These are phyloP conservation scores for Globisporangium nodosum DNA, from an alignment of 352 stramenopile species.

Conservation along the genomic window DNA sequence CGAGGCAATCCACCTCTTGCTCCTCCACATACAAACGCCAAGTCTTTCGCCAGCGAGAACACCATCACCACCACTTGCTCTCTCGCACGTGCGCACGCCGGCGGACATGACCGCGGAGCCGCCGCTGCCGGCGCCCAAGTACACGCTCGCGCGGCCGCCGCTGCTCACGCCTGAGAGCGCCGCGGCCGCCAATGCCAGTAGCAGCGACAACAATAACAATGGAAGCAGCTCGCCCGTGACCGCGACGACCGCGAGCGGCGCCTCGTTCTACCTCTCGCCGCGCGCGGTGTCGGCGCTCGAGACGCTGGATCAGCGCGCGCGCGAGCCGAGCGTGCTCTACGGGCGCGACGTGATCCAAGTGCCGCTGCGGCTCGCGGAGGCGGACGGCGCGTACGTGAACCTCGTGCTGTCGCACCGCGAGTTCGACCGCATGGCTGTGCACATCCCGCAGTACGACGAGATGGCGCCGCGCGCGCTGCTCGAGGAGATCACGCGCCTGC, in stretches of 20 bases:
- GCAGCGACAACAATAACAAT: background rate
- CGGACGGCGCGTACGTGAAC: slow-evolving; percentile 51
- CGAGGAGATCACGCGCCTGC: slow-evolving; percentile 45
- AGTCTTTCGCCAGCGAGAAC: background rate
- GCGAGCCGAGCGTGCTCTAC: slow-evolving; percentile 43
- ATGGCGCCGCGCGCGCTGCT: slow-evolving; percentile 47
- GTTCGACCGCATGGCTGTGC: slow-evolving; percentile 71
- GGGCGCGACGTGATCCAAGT: slow-evolving; percentile 74
- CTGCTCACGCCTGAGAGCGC: slow-evolving; percentile 10
- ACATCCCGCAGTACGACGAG: slow-evolving; percentile 64
- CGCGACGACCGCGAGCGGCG: background rate
- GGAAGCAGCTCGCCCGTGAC: slow-evolving; percentile 10
- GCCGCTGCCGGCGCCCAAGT: slow-evolving; percentile 3
- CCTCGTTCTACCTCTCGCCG: slow-evolving; percentile 18
- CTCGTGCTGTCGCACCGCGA: slow-evolving; percentile 72
- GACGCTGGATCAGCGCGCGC: slow-evolving; percentile 14
- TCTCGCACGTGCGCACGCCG: slow-evolving; percentile 4
- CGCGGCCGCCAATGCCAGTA: background rate
- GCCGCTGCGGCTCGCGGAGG: slow-evolving; percentile 38
- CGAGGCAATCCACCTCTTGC: background rate
- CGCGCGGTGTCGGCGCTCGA: slow-evolving; percentile 25
- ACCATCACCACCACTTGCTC: background rate
- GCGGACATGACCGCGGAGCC: slow-evolving; percentile 2
- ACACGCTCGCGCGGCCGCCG: slow-evolving; percentile 11
- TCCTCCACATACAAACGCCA: background rate